Conservation (phyloP, 2,329 filamentous ascomycete genomes). For the Colletotrichum lentis region DNA sequence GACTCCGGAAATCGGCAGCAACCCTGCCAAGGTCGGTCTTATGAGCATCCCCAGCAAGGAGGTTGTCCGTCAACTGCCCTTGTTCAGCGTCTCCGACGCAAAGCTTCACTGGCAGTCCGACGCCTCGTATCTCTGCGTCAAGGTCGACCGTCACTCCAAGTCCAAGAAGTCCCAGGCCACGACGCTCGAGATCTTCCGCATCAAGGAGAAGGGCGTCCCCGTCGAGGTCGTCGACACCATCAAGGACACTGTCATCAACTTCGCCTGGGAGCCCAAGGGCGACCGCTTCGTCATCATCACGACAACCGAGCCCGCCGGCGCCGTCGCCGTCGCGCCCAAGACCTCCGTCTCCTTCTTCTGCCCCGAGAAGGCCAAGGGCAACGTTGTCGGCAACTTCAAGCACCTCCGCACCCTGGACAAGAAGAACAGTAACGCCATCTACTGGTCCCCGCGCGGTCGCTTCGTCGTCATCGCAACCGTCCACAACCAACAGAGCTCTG, state of each 20-base stretch:
- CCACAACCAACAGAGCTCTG: conserved; percentile 89
- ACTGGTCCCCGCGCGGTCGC: conserved; percentile 95
- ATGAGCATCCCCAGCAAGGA: conserved; percentile 98
- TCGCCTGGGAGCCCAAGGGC: conserved; percentile 98
- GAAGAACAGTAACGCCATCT: conserved; percentile 99
- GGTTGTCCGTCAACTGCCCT: conserved; percentile 90
- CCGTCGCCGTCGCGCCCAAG: conserved; percentile 87
- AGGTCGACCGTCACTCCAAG: conserved; percentile 98
- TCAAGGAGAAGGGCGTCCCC: conserved; percentile 96
- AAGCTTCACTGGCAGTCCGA: conserved; percentile 99
- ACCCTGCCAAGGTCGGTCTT: conserved; percentile 93
- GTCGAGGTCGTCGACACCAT: conserved; percentile 97
- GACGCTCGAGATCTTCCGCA: conserved; percentile 97
- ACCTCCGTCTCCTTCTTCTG: conserved; percentile 96
- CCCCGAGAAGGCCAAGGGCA: conserved; percentile 89
- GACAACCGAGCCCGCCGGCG: conserved; percentile 80
- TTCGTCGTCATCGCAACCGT: conserved; percentile 96
- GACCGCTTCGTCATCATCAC: conserved; percentile 98
- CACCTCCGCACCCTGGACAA: conserved; percentile 94
- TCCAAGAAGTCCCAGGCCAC: conserved; percentile 98
- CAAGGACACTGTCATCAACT: conserved; percentile 99
- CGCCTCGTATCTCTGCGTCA: conserved; percentile 92
- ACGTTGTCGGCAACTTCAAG: conserved; percentile 89
- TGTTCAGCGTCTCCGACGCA: conserved; percentile 97
- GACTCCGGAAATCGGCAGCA: conserved; percentile 98